These are phyloP conservation scores for Aspergillus sp. DNA, from an alignment of 2,329 filamentous ascomycete genomes.

Conservation along the genomic window DNA sequence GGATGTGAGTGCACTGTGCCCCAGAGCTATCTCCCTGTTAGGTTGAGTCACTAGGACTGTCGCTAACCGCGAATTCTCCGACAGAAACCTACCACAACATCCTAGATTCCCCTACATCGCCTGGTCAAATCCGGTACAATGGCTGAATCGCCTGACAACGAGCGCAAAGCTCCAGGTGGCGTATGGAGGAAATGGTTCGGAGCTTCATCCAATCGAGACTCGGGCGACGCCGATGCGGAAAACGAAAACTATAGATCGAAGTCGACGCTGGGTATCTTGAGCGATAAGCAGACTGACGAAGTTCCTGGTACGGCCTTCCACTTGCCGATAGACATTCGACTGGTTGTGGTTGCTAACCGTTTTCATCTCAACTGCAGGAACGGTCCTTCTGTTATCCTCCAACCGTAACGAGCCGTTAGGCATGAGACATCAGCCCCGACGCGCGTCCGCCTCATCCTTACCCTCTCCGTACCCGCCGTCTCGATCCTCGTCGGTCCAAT, in stretches of 20 bases:
- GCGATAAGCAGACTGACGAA: slow-evolving; percentile 77
- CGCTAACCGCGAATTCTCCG: neutral
- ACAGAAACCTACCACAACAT: neutral
- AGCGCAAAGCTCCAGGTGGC: neutral
- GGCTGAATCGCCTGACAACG: neutral
- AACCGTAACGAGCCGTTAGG: slow-evolving; percentile 64
- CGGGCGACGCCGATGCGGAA: slow-evolving; percentile 11
- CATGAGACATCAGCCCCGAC: slow-evolving; percentile 61
- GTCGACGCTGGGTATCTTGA: slow-evolving; percentile 75
- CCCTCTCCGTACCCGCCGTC: slow-evolving; percentile 45
- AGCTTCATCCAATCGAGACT: neutral
- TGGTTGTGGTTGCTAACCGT: neutral
- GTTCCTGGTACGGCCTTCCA: slow-evolving; percentile 68
- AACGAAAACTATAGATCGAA: slow-evolving; percentile 36
- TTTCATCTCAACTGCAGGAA: slow-evolving; percentile 45
- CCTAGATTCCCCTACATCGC: neutral
- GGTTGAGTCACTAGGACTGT: neutral
- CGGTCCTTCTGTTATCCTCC: slow-evolving; percentile 60
- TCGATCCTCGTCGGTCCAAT: slow-evolving; percentile 37
- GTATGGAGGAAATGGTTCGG: slow-evolving; percentile 25
- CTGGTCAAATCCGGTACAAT: neutral
- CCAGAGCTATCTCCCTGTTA: neutral
- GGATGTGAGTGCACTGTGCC: neutral
- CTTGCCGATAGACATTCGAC: neutral
- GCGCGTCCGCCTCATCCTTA: slow-evolving; percentile 57